phyloP scores from a whole-genome alignment of 345 rosid species.

The Lepidium aucheri region DNA sequence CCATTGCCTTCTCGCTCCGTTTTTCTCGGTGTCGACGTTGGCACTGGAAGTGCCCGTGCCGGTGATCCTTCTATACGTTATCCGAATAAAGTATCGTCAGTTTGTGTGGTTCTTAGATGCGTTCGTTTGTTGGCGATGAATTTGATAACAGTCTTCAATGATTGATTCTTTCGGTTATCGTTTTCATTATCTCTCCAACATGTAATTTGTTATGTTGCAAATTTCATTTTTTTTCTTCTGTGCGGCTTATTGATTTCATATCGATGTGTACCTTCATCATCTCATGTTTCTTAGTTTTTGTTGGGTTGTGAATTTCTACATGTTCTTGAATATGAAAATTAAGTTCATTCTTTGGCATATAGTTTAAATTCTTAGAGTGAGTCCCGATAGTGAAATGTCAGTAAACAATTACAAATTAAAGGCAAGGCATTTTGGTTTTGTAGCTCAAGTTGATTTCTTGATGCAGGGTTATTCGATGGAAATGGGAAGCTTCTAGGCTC shows the following conservation, averaged over 20 bases:
- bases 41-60: slow-evolving; percentile 97
- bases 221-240: not conserved
- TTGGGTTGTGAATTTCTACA: too few relatives aligned
- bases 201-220: not conserved
- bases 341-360: not conserved
- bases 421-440: not conserved
- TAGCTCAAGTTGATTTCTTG: not conserved
- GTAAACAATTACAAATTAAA: not conserved
- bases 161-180: not conserved
- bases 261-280: not conserved
- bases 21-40: slow-evolving; percentile 92
- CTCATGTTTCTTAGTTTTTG: not conserved
- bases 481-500: slow-evolving; percentile 79
- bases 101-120: not conserved
- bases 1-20: slow-evolving; percentile 35
- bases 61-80: slow-evolving; percentile 32
- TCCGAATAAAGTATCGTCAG: not conserved
- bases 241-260: not conserved
- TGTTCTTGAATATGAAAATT: too few relatives aligned
- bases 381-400: not conserved
- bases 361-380: not conserved
- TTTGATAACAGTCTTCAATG: not conserved
- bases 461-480: slow-evolving; percentile 74
- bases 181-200: not conserved
- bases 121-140: not conserved